Conservation (phyloP, 345 rosid genomes). For the Arabis alpina region DNA sequence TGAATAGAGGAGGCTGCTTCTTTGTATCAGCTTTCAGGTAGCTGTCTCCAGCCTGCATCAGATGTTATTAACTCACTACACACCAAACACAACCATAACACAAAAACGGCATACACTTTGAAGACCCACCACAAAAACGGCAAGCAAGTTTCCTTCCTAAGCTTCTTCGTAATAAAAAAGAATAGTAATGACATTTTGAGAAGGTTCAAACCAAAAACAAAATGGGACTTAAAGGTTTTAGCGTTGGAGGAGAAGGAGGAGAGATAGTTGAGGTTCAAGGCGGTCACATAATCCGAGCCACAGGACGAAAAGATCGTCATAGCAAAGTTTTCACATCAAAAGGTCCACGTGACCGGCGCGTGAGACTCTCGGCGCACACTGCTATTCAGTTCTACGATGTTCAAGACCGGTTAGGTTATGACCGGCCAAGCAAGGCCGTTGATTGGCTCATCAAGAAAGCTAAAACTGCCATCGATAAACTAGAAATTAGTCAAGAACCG, state of each 20-base stretch:
- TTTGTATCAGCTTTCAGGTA: conserved; percentile 48
- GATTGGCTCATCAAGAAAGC: conserved; percentile 92
- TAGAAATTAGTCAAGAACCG: conserved; percentile 55
- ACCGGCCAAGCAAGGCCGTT: conserved; percentile 88
- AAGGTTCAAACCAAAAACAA: conserved; percentile 6
- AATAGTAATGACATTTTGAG: conserved; percentile 36
- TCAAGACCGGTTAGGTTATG: conserved; percentile 85
- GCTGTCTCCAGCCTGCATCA: conserved; percentile 45
- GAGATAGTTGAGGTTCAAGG: conserved; percentile 81
- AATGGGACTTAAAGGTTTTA: conserved; percentile 53
- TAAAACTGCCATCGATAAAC: conserved; percentile 72
- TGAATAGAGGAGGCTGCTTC: conserved; percentile 43
- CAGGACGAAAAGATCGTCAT: conserved; percentile 80
- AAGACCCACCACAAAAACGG: conserved; percentile 37
- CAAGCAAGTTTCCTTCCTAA: conserved; percentile 29
- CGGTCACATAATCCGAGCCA: conserved; percentile 76
- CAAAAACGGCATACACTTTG: conserved; percentile 45
- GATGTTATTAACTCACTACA: conserved; percentile 42
- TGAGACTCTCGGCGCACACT: conserved; percentile 80
- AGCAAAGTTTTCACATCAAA: conserved; percentile 84
- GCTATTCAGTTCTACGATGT: conserved; percentile 91
- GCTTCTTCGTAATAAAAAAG: conserved; percentile 1
- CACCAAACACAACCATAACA: conserved; percentile 34
- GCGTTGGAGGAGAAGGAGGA: conserved; percentile 45
- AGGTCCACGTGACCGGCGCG: conserved; percentile 82